Evolutionary conservation across 2,329 filamentous ascomycete species (phyloP), one percentile per base, ranked within the genome.

Genomic region (Lachnellula hyalina): DNA sequence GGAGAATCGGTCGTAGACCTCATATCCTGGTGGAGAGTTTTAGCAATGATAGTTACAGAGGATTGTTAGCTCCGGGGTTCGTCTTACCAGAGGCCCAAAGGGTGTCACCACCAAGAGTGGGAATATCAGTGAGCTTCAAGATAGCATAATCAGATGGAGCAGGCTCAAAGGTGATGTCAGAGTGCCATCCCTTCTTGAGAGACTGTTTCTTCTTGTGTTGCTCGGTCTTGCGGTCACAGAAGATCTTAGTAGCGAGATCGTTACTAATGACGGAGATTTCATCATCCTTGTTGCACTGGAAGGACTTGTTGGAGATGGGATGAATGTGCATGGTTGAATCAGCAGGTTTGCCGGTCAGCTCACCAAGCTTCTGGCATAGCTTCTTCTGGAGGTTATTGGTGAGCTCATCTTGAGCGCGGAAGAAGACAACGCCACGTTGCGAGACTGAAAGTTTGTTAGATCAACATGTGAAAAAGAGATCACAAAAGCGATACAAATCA

Each of bases 201-300:
- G 75, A 73, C 76, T 45, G 76, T 75, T 60, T 78, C 77, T 56
- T 56, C 54, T 53, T 56, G 51, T 56, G 54, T 44, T 56, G 61
- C 74, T 79, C 55, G 77, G 69, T 60, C 54, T 56, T 53, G 42
- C 54, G 54, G 47, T 56, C 54, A 56, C 76, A 72, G 69, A 80
- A 80, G 32, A 76, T 71, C 65, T 77, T 77, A 62, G 78, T 79
- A 40, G 72, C 70, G 56, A 80, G 74, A 36, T 75, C 73, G 0
- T 81, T 84, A 49, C 77, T 81, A 63, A 86, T 87, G 55, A 80
- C 78, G 70, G 78, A 84, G 64, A 87, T 82, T 67, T 85, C 75
- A 42, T 78, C 71, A 62, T 86, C 83, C 5, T 70, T 70, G 44
- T 56, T 56, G 54, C 54, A 56, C 44, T 56, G 54, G 51, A 56